phyloP scores from a whole-genome alignment of 1,139 yeast species.

The Yamadazyma conglobata region DNA sequence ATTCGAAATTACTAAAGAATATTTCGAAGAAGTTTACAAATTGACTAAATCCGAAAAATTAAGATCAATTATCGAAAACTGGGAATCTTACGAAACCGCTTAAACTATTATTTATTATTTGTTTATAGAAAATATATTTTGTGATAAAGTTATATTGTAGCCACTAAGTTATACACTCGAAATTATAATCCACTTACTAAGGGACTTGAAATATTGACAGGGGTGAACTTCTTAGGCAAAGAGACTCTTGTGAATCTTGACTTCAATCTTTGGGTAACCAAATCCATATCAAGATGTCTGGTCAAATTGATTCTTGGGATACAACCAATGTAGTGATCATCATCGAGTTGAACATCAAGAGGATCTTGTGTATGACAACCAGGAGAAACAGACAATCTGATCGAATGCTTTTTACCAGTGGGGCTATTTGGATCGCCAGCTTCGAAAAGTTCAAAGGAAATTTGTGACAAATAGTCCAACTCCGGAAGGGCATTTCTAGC shows the following conservation, averaged over 20 bases:
- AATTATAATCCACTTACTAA: constrained; percentile 26
- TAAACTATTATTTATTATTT: constrained; percentile 14
- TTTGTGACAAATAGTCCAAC: constrained; percentile 91
- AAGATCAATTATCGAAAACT: constrained; percentile 84
- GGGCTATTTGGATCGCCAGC: constrained; percentile 56
- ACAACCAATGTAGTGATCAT: constrained; percentile 94
- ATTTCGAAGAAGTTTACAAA: constrained; percentile 91
- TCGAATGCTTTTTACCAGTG: constrained; percentile 77
- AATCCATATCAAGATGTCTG: constrained; percentile 88
- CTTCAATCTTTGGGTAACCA: constrained; percentile 77
- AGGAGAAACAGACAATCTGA: constrained; percentile 86
- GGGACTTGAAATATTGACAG: constrained; percentile 82
- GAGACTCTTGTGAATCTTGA: constrained; percentile 83
- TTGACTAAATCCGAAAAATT: constrained; percentile 91
- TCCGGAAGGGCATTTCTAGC: constrained; percentile 96
- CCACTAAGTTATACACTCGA: background rate
- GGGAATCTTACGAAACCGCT: constrained; percentile 77
- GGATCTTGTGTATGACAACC: constrained; percentile 99
- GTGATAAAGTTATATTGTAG: constrained; percentile 1
- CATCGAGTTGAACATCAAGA: constrained; percentile 91
- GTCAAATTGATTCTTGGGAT: constrained; percentile 89
- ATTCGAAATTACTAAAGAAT: constrained; percentile 90
- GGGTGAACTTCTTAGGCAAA: constrained; percentile 86
- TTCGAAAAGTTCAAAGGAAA: constrained; percentile 90
- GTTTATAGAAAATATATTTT: constrained; percentile 4